Conservation (phyloP, 129 eudicot genomes). For the Smallanthus sonchifolius region DNA sequence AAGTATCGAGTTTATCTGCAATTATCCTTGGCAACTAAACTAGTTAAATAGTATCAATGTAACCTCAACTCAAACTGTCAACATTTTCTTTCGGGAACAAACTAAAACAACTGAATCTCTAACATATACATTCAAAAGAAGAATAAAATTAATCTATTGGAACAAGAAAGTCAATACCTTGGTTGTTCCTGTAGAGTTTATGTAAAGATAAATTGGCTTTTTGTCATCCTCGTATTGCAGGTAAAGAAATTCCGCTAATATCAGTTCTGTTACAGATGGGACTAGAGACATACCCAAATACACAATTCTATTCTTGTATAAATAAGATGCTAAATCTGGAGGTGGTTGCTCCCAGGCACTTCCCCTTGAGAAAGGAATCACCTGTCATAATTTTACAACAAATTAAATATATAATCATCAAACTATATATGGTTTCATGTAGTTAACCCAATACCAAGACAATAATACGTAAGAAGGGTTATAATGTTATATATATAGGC, state of each 20-base stretch:
- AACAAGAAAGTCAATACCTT: conserved; percentile 48
- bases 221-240: conserved; percentile 64
- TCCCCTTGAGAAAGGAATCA: conserved; percentile 81
- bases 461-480: neutral
- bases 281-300: conserved; percentile 84
- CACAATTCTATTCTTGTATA: conserved; percentile 72
- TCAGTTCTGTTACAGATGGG: conserved; percentile 73
- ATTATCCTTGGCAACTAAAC: neutral
- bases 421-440: neutral
- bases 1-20: neutral
- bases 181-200: conserved; percentile 93
- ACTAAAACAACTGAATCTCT: neutral
- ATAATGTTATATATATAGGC: too few species aligned
- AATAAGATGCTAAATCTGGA: conserved; percentile 87
- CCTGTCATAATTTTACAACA: conserved; percentile 44
- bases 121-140: neutral
- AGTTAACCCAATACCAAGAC: neutral
- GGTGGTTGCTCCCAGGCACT: conserved; percentile 89
- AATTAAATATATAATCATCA: neutral
- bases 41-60: neutral
- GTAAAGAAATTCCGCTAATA: conserved; percentile 77
- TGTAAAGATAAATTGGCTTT: conserved; percentile 86
- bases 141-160: neutral
- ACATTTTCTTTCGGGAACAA: neutral
- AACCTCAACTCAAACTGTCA: neutral